phyloP scores from a whole-genome alignment of 345 rosid species.

The Firmiana major region DNA sequence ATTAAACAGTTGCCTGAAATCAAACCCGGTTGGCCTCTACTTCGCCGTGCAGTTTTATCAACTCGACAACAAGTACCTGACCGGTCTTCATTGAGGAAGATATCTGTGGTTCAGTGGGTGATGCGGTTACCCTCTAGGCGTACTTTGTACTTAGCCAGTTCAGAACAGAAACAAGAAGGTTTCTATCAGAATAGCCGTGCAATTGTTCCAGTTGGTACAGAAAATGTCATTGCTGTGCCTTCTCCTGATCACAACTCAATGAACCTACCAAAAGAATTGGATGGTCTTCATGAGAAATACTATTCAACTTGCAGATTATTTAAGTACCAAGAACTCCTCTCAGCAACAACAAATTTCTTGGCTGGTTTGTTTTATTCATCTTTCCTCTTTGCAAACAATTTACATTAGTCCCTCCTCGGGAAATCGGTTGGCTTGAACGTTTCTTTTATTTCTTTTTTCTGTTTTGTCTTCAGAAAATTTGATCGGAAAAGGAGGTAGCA shows the following conservation, averaged over 20 bases:
- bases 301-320: conserved; percentile 77
- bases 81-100: conserved; percentile 42
- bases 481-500: conserved; percentile 91
- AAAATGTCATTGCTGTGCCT: conserved; percentile 21
- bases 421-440: not conserved
- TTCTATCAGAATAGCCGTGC: conserved; percentile 34
- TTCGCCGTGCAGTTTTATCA: conserved; percentile 37
- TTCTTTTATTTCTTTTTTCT: not conserved
- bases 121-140: conserved; percentile 53
- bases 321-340: conserved; percentile 64
- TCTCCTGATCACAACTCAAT: conserved; percentile 30
- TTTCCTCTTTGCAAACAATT: conserved; percentile 2
- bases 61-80: conserved; percentile 29
- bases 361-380: conserved; percentile 45
- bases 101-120: conserved; percentile 72
- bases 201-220: conserved; percentile 39
- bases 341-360: conserved; percentile 66
- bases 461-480: conserved; percentile 56
- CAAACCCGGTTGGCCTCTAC: conserved; percentile 89
- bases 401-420: not conserved
- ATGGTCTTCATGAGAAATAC: conserved; percentile 58
- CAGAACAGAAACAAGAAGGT: conserved; percentile 33
- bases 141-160: conserved; percentile 32
- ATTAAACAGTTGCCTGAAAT: conserved; percentile 49
- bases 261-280: conserved; percentile 54